Base-by-base conservation (phyloP, 2,329 filamentous ascomycete species). In the Pseudogymnoascus sp. region DNA sequence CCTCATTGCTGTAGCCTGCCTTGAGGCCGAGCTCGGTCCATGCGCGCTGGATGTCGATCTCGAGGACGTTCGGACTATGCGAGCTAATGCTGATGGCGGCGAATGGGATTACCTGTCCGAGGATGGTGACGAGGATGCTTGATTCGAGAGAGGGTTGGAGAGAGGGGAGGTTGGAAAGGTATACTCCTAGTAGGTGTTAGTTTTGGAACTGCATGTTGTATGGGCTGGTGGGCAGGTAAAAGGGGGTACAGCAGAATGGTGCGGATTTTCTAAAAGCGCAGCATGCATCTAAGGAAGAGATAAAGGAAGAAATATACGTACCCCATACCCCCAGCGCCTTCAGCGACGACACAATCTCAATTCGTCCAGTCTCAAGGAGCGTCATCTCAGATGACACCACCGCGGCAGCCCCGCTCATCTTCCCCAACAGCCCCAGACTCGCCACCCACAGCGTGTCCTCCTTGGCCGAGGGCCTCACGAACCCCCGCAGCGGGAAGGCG, bases 381-480 rank as follows among this genome's bases (percentile, higher is more conserved):
- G 81, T 81, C 51, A 87, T 81, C 29, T 83, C 80, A n/a, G 79
- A 86, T 39, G 79, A 80, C 1, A 88, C 78, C 6, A 96, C 81
- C 0, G 91, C 92, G 1, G 91, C 92, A 0, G 88, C 86, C 0
- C 92, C 93, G 0, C 91, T 91, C 90, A 97, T 96, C 75, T 97
- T 96, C 1, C 84, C 89, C 3, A 96, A 68, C 1, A 97, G 78
- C 0, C 93, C 93, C 0, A 97, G 75, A 16, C 88, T 86, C 0
- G 90, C 86, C 1, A 93, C 79, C 47, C 76, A 77, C 0, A 87
- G 77, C 0, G 74, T 69, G 8, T 72, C 69, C 40, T 77, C 72
- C 16, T 72, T 71, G 18, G 73, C 67, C 39, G 77, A 71, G 1
- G 51, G 51, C 2, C 51, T 10, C 1, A 77, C 74, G 67, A 93